These are phyloP conservation scores for Nicotiana obtusifolia DNA, from an alignment of 257 asterid genomes.

Conservation along the genomic window DNA sequence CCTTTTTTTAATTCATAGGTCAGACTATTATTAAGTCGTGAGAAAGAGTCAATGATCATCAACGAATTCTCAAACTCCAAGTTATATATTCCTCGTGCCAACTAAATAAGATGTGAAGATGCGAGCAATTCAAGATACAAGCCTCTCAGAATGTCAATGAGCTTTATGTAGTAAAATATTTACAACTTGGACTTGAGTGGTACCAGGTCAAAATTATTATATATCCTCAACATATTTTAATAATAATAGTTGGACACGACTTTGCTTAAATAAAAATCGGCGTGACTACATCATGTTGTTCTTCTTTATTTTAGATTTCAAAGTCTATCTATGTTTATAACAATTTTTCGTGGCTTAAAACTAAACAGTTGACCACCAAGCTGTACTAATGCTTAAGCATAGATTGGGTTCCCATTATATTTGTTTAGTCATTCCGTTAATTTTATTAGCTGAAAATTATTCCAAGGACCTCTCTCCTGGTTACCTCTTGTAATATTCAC, in stretches of 20 bases:
- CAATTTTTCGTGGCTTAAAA: neutral
- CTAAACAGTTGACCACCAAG: neutral
- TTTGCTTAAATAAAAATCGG: neutral
- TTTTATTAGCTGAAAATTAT: neutral
- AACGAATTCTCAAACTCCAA: neutral
- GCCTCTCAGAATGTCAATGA: constrained; percentile 10
- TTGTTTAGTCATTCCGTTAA: neutral
- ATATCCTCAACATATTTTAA: neutral
- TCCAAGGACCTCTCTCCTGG: neutral
- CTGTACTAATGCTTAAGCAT: neutral
- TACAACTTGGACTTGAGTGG: constrained; percentile 21
- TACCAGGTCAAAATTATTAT: constrained; percentile 10
- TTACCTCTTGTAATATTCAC: neutral
- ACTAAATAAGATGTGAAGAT: neutral
- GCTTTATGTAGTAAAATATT: neutral
- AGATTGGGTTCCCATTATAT: neutral
- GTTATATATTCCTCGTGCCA: neutral
- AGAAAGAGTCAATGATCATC: neutral
- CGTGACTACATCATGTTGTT: neutral
- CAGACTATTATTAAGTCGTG: neutral
- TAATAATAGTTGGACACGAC: neutral
- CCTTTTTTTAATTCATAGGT: neutral
- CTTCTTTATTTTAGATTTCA: too few relatives aligned
- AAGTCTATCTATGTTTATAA: neutral
- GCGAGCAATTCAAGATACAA: neutral